These are phyloP conservation scores for Amauroascus verrucosus DNA, from an alignment of 2,329 filamentous ascomycete species.

Conservation along the genomic window DNA sequence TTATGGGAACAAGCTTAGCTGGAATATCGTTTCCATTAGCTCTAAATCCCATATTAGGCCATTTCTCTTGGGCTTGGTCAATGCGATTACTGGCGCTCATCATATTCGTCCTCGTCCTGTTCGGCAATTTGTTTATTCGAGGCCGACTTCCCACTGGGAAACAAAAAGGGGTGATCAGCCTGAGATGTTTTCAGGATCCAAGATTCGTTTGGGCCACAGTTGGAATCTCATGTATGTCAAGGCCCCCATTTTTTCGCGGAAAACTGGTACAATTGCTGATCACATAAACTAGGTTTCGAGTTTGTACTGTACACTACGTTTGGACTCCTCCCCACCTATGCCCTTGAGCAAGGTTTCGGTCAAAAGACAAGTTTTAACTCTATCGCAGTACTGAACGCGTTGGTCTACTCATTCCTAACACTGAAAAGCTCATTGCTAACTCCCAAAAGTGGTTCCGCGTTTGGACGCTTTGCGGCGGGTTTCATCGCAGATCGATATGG, in stretches of 20 bases:
- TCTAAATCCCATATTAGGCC: constrained; percentile 22
- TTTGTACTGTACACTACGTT: background rate
- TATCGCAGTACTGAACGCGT: background rate
- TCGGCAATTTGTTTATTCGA: constrained; percentile 8
- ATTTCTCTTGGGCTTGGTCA: constrained; percentile 24
- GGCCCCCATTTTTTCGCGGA: background rate
- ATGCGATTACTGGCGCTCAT: constrained; percentile 18
- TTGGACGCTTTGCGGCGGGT: constrained; percentile 46
- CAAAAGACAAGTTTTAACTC: background rate
- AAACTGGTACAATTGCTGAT: background rate
- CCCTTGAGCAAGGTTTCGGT: background rate
- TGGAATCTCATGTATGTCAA: constrained; percentile 1
- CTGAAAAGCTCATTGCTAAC: background rate
- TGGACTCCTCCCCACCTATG: background rate
- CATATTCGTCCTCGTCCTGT: constrained; percentile 7
- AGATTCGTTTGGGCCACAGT: background rate
- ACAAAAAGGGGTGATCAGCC: background rate
- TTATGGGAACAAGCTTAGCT: constrained; percentile 27
- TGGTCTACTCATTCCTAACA: background rate
- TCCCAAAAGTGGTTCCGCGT: background rate
- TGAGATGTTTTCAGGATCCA: background rate
- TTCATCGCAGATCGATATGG: constrained; percentile 45
- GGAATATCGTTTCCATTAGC: constrained; percentile 30
- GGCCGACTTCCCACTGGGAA: constrained; percentile 16
- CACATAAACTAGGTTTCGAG: background rate